Conservation (phyloP, 1,284 basidiomycete species). For the Sanghuangporus baumii region DNA sequence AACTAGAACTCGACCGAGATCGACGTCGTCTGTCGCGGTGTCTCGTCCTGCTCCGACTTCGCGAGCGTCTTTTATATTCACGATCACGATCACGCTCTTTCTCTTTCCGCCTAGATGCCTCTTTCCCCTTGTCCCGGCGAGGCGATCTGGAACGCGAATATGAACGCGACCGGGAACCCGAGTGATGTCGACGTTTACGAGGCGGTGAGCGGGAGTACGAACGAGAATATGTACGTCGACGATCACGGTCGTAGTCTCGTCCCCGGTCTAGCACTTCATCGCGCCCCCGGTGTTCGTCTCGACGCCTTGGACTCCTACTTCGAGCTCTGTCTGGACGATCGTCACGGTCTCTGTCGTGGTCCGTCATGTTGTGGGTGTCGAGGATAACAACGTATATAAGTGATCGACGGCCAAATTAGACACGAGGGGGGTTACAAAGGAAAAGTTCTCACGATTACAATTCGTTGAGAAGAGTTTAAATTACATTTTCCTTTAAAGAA, state of each 20-base stretch:
- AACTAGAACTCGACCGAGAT: slow-evolving; percentile 8
- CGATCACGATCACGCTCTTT: slow-evolving; percentile 23
- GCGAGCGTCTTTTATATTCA: slow-evolving; percentile 18
- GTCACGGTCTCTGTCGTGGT: no score
- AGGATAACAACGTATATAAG: no score
- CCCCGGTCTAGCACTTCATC: neutral
- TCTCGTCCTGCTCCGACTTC: slow-evolving; percentile 21
- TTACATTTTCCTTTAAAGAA: no score
- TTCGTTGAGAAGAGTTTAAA: no score
- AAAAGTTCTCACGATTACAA: no score
- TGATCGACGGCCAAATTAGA: no score
- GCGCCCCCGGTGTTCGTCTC: neutral
- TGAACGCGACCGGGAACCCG: slow-evolving; percentile 26
- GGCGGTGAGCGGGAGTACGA: slow-evolving; percentile 10
- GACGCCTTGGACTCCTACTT: slow-evolving; percentile 20
- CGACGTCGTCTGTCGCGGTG: slow-evolving; percentile 3
- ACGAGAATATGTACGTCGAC: neutral
- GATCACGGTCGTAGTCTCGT: neutral
- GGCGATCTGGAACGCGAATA: slow-evolving; percentile 18
- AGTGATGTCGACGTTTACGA: slow-evolving; percentile 17
- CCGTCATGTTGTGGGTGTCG: no score
- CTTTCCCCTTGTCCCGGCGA: slow-evolving; percentile 17
- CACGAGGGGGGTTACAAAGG: no score
- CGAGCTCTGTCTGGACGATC: neutral
- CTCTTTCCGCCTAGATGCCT: slow-evolving; percentile 10